These are phyloP conservation scores for Neurospora sublineolata DNA, from an alignment of 495 filamentous ascomycete genomes.

Conservation along the genomic window DNA sequence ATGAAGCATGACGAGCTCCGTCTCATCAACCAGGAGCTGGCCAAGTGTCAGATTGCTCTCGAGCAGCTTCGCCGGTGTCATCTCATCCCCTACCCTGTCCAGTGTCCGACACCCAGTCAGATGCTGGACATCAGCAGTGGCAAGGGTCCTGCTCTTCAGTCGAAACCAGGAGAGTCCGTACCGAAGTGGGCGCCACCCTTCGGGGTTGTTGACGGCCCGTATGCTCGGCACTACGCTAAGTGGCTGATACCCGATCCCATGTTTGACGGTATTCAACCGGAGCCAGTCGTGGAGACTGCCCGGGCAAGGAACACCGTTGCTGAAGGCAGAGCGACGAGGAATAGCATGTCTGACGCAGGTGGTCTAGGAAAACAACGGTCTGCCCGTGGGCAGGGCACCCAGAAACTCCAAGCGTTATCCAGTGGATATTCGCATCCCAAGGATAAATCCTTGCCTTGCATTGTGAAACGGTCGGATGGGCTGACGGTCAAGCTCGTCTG, in stretches of 20 bases:
- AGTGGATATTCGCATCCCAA: constrained; percentile 59
- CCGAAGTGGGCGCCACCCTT: constrained; percentile 67
- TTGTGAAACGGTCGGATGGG: constrained; percentile 42
- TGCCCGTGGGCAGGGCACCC: constrained; percentile 43
- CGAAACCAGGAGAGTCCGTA: constrained; percentile 44
- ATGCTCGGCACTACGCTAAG: constrained; percentile 82
- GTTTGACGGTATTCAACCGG: constrained; percentile 60
- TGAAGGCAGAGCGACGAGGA: constrained; percentile 64
- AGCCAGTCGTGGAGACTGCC: constrained; percentile 24
- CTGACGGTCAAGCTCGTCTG: constrained; percentile 69
- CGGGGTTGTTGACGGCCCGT: constrained; percentile 84
- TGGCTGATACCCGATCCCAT: constrained; percentile 84
- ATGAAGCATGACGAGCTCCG: constrained; percentile 90
- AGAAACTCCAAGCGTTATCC: constrained; percentile 61
- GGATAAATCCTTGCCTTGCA: constrained; percentile 46
- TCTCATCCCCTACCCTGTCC: constrained; percentile 73
- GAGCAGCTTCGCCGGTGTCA: constrained; percentile 89
- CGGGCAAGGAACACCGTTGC: constrained; percentile 30
- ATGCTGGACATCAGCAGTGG: constrained; percentile 58
- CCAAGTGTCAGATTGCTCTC: constrained; percentile 88
- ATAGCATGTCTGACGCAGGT: constrained; percentile 50
- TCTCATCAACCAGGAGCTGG: constrained; percentile 89
- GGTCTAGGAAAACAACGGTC: constrained; percentile 48
- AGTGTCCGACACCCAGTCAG: constrained; percentile 46
- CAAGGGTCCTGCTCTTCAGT: constrained; percentile 50